phyloP scores from a whole-genome alignment of 2,329 filamentous ascomycete genomes.

The Pseudocercospora eumusae region DNA sequence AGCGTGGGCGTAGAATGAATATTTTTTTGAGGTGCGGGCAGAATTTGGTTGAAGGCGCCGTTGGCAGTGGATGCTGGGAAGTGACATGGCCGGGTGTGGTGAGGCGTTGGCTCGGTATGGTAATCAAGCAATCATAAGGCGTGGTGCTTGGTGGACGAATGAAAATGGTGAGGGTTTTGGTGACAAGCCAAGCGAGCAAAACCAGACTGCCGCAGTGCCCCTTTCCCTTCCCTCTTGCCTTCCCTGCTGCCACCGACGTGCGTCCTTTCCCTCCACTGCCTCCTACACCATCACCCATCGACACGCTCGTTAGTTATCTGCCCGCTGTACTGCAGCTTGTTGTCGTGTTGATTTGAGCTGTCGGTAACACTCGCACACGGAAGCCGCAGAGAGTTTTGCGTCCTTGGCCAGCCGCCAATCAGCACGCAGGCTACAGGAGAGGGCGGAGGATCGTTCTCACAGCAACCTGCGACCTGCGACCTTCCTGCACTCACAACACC shows the following conservation, averaged over 20 bases:
- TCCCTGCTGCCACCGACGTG: constrained; percentile 16
- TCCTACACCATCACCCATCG: constrained; percentile 3
- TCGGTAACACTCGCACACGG: too few relatives aligned
- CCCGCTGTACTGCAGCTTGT: neutral
- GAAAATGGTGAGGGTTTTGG: too few relatives aligned
- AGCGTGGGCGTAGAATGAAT: neutral
- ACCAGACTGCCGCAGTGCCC: too few relatives aligned
- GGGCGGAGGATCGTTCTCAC: constrained; percentile 36
- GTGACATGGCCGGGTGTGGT: neutral
- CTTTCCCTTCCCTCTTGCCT: constrained; percentile 17
- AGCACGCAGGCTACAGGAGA: constrained; percentile 27
- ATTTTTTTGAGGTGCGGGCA: neutral
- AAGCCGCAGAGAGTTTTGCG: neutral
- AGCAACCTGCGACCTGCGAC: constrained; percentile 33
- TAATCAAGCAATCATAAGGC: constrained; percentile 13
- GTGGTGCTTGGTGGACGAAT: neutral
- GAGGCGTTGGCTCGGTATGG: constrained; percentile 14
- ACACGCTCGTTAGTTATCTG: neutral
- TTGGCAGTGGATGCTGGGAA: constrained; percentile 1
- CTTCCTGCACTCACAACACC: constrained; percentile 12
- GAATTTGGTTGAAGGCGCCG: constrained; percentile 17
- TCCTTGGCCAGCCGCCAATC: constrained; percentile 32
- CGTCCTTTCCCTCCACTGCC: constrained; percentile 22
- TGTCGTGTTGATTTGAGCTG: neutral
- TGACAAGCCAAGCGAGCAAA: constrained; percentile 14